A percentile compares a stretch with the other conserved stretches of the same genome.
These are phyloP conservation scores for Antitrichia curtipendula DNA, from an alignment of 225 moss, liverwort and hornwort genomes.

Conservation along the genomic window DNA sequence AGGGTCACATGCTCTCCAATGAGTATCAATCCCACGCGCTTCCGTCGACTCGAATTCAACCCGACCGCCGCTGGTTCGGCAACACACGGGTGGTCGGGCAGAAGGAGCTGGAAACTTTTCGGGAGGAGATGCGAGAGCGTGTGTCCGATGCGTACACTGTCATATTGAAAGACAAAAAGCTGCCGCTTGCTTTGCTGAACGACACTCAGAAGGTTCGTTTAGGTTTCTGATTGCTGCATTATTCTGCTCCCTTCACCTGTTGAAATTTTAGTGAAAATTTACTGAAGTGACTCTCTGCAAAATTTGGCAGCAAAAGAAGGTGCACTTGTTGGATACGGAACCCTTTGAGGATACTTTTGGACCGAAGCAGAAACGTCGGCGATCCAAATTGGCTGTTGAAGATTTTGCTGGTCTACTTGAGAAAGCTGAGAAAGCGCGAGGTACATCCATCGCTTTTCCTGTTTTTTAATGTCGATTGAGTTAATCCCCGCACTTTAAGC, in stretches of 20 bases:
- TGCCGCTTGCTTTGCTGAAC: conserved; percentile 75
- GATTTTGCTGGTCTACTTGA: conserved; percentile 65
- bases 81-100: conserved; percentile 93
- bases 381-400: conserved; percentile 69
- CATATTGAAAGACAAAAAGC: conserved; percentile 87
- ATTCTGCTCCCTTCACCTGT: not conserved
- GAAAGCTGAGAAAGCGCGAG: conserved; percentile 72
- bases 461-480: not conserved
- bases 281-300: not conserved
- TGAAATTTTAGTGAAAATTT: not conserved
- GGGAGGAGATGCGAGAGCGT: conserved; percentile 91
- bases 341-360: conserved; percentile 93
- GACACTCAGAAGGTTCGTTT: conserved; percentile 66
- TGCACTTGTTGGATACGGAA: conserved; percentile 81
- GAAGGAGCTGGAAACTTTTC: conserved; percentile 83
- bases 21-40: conserved; percentile 80
- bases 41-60: conserved; percentile 84
- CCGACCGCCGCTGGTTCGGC: conserved; percentile 96
- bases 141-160: conserved; percentile 88
- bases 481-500: not conserved
- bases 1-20: conserved; percentile 68
- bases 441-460: not conserved
- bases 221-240: not conserved
- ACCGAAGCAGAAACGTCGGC: conserved; percentile 80
- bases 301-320: conserved; percentile 74